A percentile compares a stretch with the other conserved stretches of the same genome.
These are phyloP conservation scores for Blastobotrys malaysiensis DNA, from an alignment of 1,139 yeast genomes.

Conservation along the genomic window DNA sequence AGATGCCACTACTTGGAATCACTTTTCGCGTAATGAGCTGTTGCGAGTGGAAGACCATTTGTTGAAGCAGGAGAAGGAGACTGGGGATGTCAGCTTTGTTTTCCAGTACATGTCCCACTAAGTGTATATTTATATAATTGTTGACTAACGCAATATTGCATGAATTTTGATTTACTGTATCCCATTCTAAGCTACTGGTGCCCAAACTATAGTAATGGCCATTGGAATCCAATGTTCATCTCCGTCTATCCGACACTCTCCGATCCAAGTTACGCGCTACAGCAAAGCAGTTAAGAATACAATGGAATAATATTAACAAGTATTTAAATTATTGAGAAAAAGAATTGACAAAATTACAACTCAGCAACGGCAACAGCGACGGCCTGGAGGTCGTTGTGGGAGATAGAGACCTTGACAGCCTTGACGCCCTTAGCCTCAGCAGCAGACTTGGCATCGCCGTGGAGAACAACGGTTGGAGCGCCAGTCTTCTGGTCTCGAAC, in stretches of 20 bases:
- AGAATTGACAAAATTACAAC: slow-evolving; percentile 14
- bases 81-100: slow-evolving; percentile 72
- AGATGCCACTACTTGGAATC: slow-evolving; percentile 98
- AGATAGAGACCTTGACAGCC: slow-evolving; percentile 76
- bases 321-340: background rate
- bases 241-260: too few relatives aligned
- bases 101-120: slow-evolving; percentile 89
- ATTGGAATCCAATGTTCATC: too few relatives aligned
- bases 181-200: too few relatives aligned
- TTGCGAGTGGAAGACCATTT: slow-evolving; percentile 67
- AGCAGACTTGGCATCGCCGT: slow-evolving; percentile 70
- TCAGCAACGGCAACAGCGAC: slow-evolving; percentile 95
- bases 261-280: too few relatives aligned
- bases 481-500: slow-evolving; percentile 59
- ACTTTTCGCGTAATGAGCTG: slow-evolving; percentile 60
- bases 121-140: background rate
- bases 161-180: too few relatives aligned
- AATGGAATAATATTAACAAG: background rate
- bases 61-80: slow-evolving; percentile 64
- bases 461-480: slow-evolving; percentile 73
- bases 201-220: too few relatives aligned
- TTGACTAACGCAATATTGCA: background rate
- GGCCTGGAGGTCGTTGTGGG: slow-evolving; percentile 95
- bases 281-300: too few relatives aligned
- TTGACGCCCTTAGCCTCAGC: slow-evolving; percentile 68